Evolutionary conservation across 78 protist genomes (phyloP), one percentile per base, ranked within the genome.

Genomic region (Ministeria vibrans): DNA sequence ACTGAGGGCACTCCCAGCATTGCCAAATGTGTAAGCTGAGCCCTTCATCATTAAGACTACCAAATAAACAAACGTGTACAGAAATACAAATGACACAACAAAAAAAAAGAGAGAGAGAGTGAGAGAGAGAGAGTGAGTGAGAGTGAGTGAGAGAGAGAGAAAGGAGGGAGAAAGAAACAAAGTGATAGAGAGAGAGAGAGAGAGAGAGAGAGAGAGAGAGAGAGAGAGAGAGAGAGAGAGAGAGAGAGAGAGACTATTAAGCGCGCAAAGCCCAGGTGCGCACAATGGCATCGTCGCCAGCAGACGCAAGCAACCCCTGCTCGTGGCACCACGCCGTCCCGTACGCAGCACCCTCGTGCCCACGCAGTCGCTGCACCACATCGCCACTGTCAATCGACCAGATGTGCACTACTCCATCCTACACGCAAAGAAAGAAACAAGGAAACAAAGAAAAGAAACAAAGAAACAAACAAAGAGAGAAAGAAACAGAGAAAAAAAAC

Each of bases 391-490:
- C 84, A 3, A 78, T 34, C 53, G 85, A 88, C 92, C 92, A 91
- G 36, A 88, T 66, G 80, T 84, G 74, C 3, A 86, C 86, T 42
- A 30, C 69, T 39, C 92, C 92, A 59, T 89, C 92, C 74, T 88
- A 45, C 45, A 39, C 28, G 22, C 42, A 2, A 1, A 59, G 20
- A 34, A 2, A 34, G 32, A 32, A 20, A 63, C 41, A 63, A 7
- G n/a, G n/a, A n/a, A 63, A 61, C 34, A 11, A 28, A 61, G 68
- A 69, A 23, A 32, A 9, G 6, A 9, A 6, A 63, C 70, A 55
- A 22, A 55, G 20, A 22, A 55, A 55, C 62, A 55, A 55, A 22
- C 22, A 55, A 55, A 25, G 20, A 22, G 43, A 44, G 2, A 30
- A 2, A 53, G 63, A 34, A 64, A n/a, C 73, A 63, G 1, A 5